These are phyloP conservation scores for Trichoderma sp. DNA, from an alignment of 2,329 filamentous ascomycete genomes.

Conservation along the genomic window DNA sequence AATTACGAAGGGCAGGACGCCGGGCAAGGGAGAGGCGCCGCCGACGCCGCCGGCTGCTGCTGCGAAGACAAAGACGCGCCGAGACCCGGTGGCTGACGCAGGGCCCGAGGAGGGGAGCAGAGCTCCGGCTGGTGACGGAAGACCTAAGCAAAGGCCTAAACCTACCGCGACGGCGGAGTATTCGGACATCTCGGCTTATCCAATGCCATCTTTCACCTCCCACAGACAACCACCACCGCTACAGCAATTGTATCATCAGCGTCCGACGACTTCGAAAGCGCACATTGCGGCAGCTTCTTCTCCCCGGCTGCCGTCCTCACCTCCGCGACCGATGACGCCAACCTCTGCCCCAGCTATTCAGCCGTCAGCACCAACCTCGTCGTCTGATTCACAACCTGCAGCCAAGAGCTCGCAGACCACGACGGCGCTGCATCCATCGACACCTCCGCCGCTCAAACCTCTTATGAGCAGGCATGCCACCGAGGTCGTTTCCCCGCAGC, in stretches of 20 bases:
- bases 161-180: conserved; percentile 28
- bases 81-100: conserved; percentile 12
- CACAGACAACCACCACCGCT: conserved; percentile 1
- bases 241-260: background rate
- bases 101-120: conserved; percentile 37
- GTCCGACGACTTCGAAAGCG: background rate
- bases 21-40: background rate
- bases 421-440: conserved; percentile 25
- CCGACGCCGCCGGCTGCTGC: conserved; percentile 16
- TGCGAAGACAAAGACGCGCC: conserved; percentile 4
- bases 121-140: conserved; percentile 22
- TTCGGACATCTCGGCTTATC: background rate
- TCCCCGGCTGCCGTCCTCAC: conserved; percentile 1
- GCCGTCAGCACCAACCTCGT: conserved; percentile 11
- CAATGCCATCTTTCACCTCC: background rate
- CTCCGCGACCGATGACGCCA: conserved; percentile 19
- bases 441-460: conserved; percentile 30
- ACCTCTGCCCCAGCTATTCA: background rate
- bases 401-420: conserved; percentile 4
- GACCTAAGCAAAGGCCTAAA: background rate
- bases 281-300: background rate
- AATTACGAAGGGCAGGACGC: background rate
- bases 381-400: background rate
- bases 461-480: conserved; percentile 34
- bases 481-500: conserved; percentile 40